Conservation (phyloP, 495 filamentous ascomycete species). For the Pyronema omphalodes region DNA sequence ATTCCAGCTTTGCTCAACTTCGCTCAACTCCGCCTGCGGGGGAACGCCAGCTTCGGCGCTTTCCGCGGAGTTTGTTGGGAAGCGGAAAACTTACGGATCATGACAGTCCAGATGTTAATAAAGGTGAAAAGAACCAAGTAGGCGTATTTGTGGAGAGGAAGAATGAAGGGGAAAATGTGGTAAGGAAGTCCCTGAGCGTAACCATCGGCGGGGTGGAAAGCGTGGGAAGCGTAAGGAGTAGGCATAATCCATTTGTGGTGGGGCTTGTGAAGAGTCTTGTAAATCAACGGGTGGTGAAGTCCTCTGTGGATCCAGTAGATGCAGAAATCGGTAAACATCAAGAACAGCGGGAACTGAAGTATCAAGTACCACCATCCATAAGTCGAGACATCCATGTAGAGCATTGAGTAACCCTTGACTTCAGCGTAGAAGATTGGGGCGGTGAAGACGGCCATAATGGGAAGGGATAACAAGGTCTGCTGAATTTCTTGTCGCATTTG, state of each 20-base stretch:
- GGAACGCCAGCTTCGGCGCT: no score
- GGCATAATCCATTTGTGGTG: constrained; percentile 99
- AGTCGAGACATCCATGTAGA: constrained; percentile 60
- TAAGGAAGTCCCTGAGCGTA: constrained; percentile 85
- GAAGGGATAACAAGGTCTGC: constrained; percentile 57
- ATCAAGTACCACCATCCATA: constrained; percentile 60
- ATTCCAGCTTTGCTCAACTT: neutral
- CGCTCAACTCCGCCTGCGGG: no score
- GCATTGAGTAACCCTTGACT: constrained; percentile 66
- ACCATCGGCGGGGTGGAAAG: constrained; percentile 90
- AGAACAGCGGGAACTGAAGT: constrained; percentile 79
- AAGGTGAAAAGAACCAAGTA: constrained; percentile 76
- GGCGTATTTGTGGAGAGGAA: constrained; percentile 80
- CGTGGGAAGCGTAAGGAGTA: constrained; percentile 77
- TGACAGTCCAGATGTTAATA: constrained; percentile 92
- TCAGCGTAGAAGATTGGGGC: constrained; percentile 68
- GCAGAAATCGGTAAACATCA: constrained; percentile 77
- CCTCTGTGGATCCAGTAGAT: constrained; percentile 94
- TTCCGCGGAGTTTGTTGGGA: neutral
- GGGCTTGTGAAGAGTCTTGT: constrained; percentile 83
- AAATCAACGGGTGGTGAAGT: constrained; percentile 64
- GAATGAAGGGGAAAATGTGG: constrained; percentile 83
- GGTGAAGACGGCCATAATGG: constrained; percentile 69
- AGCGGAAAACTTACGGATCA: constrained; percentile 45
- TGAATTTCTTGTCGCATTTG: constrained; percentile 74